phyloP scores from a whole-genome alignment of 176 grass and related monocot species.

The Dendrocalamus sinicus region DNA sequence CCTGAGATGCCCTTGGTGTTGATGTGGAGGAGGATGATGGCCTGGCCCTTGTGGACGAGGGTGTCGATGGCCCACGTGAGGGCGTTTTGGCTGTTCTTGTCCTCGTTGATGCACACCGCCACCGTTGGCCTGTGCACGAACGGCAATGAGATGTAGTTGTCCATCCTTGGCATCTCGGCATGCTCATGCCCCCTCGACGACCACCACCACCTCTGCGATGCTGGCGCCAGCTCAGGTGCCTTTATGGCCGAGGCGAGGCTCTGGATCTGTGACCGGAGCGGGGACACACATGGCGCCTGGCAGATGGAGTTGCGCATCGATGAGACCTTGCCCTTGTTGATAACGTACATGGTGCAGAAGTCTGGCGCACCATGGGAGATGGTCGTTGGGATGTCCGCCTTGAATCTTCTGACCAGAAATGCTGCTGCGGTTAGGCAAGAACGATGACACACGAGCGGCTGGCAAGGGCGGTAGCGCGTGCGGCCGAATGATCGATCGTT shows the following conservation, averaged over 20 bases:
- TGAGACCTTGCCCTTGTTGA: slow-evolving; percentile 64
- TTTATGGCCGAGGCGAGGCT: not conserved
- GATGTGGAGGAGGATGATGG: slow-evolving; percentile 76
- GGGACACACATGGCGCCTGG: slow-evolving; percentile 64
- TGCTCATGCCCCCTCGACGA: slow-evolving; percentile 40
- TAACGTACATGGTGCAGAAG: slow-evolving; percentile 65
- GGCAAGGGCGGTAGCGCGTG: too few relatives aligned
- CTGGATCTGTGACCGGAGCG: slow-evolving; percentile 59
- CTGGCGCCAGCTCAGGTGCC: not conserved
- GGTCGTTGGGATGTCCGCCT: slow-evolving; percentile 51
- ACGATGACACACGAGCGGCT: too few relatives aligned
- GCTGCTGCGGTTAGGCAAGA: not conserved
- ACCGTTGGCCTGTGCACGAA: slow-evolving; percentile 50
- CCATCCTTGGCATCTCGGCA: slow-evolving; percentile 23
- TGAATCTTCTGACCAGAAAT: slow-evolving; percentile 52
- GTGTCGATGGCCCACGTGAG: slow-evolving; percentile 82
- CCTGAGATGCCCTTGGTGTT: slow-evolving; percentile 66
- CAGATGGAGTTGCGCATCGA: slow-evolving; percentile 54
- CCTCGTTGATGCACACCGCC: slow-evolving; percentile 84
- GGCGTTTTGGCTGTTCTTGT: slow-evolving; percentile 81
- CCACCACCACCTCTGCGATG: slow-evolving; percentile 25
- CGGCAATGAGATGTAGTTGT: slow-evolving; percentile 59
- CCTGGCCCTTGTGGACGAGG: slow-evolving; percentile 60
- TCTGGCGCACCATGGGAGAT: slow-evolving; percentile 59
- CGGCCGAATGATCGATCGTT: too few relatives aligned